Base-by-base conservation (phyloP, 2,329 filamentous ascomycete genomes). In the Eurotiales sp. region DNA sequence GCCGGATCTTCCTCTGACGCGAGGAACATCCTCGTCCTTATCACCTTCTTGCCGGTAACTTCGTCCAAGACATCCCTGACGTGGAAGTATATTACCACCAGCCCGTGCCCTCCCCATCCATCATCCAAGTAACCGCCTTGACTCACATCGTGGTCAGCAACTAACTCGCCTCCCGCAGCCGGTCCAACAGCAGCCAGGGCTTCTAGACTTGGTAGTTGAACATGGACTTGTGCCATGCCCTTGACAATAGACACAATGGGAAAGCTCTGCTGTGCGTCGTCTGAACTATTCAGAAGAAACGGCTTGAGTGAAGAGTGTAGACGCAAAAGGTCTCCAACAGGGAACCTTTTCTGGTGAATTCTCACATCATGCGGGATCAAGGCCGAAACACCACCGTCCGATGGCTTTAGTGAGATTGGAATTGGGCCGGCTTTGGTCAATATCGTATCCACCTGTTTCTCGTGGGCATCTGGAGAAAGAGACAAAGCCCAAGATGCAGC, bases 171-270 rank as follows among this genome's bases (percentile, higher is more conserved):
- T 1, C 59, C 59, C 17, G 58, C 50, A 15, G 62, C 51, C 30
- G 57, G 42, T 5, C 59, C 58, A 46, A 66, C 60, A 5, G 61
- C 60, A 4, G 70, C 75, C 15, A 92, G 73, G 7, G 78, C 75
- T 25, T 82, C 81, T 8, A 88, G 67, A 49, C 75, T 77, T 0
- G 80, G 73, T 19, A 93, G 72, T 57, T 80, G 71, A 12, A 87
- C 73, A 27, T 88, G 77, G n/a, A 82, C 68, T 65, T 90, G 90
- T 11, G 60, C 66, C 67, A 72, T 69, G 3, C 70, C 70, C 36
- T 70, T 68, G 21, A 72, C 69, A 48, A 72, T 69, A 0, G 67
- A 70, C 49, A 72, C 64, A 7, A 71, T 19, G 1, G 66, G 65
- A 51, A 65, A 67, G 1, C 52, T 55, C 6, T 30, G 39, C 17